A percentile compares a stretch with the other conserved stretches of the same genome.
These are phyloP conservation scores for Auricularia cornea DNA, from an alignment of 768 basidiomycete species.

Conservation along the genomic window DNA sequence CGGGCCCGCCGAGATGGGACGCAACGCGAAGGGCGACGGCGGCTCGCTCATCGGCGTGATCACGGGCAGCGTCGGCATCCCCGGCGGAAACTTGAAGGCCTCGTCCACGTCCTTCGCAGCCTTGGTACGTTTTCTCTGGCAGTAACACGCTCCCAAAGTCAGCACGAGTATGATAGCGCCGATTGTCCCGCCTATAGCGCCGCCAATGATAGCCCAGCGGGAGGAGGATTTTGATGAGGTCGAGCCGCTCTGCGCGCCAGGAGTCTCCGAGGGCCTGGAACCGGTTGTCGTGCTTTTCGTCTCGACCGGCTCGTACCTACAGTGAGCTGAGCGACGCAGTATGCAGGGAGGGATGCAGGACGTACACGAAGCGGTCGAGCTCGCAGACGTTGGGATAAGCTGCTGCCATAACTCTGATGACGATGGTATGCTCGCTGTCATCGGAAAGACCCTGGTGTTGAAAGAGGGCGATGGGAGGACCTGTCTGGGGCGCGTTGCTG, in stretches of 20 bases:
- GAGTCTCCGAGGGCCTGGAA: not conserved
- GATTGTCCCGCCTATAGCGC: conserved; percentile 2
- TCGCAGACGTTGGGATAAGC: conserved; percentile 7
- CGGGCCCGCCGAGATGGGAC: not conserved
- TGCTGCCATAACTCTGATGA: not conserved
- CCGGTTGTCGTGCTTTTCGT: not conserved
- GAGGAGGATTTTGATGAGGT: not conserved
- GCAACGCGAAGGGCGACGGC: not conserved
- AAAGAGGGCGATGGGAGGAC: conserved; percentile 1
- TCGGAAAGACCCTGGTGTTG: not conserved
- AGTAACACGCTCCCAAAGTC: not conserved
- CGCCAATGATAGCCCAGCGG: not conserved
- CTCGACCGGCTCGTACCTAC: not conserved
- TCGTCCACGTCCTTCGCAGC: not conserved
- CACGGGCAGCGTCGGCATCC: not conserved
- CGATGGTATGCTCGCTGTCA: not conserved
- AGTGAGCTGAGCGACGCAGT: not conserved
- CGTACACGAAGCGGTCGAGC: conserved; percentile 6
- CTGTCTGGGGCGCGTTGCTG: not conserved
- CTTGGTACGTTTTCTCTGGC: not conserved
- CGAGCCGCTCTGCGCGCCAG: not conserved
- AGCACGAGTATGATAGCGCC: not conserved
- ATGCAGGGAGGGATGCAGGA: not conserved
- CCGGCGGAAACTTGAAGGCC: not conserved
- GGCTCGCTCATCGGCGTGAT: not conserved